Conservation (phyloP, 129 eudicot genomes). For the Centella asiatica region DNA sequence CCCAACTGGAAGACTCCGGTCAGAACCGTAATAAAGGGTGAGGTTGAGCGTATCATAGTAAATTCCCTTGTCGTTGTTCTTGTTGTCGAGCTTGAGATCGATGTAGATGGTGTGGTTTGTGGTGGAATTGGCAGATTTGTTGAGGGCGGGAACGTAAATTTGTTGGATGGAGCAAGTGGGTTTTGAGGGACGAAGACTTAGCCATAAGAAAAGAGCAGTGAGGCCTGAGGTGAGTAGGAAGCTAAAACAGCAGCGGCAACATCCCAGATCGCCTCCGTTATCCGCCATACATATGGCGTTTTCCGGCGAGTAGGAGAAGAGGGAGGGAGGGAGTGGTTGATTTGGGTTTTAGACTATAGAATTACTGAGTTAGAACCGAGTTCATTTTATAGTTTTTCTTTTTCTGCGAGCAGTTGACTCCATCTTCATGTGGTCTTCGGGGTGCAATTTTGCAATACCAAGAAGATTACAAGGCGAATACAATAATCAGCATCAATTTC, state of each 20-base stretch:
- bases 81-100: slow-evolving; percentile 39
- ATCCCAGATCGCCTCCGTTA: slow-evolving; percentile 21
- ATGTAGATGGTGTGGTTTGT: slow-evolving; percentile 28
- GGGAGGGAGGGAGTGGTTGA: no score
- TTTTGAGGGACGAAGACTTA: slow-evolving; percentile 41
- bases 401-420: no score
- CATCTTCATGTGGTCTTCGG: no score
- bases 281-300: no score
- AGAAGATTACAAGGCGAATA: no score
- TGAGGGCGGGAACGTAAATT: slow-evolving; percentile 34
- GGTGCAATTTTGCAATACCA: no score
- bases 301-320: no score
- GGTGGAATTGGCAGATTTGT: slow-evolving; percentile 16
- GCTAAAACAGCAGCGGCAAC: slow-evolving; percentile 47
- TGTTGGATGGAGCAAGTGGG: slow-evolving; percentile 35
- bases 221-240: slow-evolving; percentile 50
- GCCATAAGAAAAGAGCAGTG: slow-evolving; percentile 61
- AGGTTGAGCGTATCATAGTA: slow-evolving; percentile 31
- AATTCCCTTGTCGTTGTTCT: slow-evolving; percentile 35
- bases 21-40: slow-evolving; percentile 21
- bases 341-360: no score
- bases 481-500: no score
- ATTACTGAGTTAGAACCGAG: no score
- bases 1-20: slow-evolving; percentile 16
- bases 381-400: no score